Evolutionary conservation across 2,329 filamentous ascomycete species (phyloP), one percentile per base, ranked within the genome.

Genomic region (Fusarium palustre): DNA sequence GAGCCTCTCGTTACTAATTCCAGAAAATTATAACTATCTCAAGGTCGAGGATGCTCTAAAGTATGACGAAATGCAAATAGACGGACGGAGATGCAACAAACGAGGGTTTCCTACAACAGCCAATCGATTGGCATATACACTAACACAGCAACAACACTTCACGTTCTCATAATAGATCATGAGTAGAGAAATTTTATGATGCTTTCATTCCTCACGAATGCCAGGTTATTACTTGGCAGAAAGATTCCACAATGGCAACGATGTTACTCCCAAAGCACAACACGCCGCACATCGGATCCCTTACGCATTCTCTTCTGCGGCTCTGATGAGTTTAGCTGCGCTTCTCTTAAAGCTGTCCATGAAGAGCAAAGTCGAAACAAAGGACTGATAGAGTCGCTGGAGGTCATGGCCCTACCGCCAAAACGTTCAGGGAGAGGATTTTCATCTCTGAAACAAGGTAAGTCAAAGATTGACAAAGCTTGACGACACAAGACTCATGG

Each of bases 301-400:
- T 84, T 99, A 33, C 87, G 90, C 34, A 93, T 99, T 55, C 86
- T 99, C 6, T 99, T 97, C 81, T 98, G 94, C 80, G 96, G 96
- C 67, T 96, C 95, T 5, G 96, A 99, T 79, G 85, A 90, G 4
- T 97, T 98, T 80, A 97, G 95, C 81, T 91, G 91, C 74, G 87
- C 86, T 54, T 93, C 93, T 2, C 83, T 99, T 50, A 82, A 82
- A 61, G 91, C 92, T 8, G 81, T 99, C 34, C 79, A 91, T 72
- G 75, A 81, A 7, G 91, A 93, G 75, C 85, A 89, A 54, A 64
- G 78, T 28, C 75, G 74, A 55, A 84, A 85, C 58, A 84, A 81
- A 9, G 80, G 80, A 20, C 81, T 88, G 13, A 89, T 97, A 56
- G 84, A 85, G 59, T 93, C 92, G 7, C 91, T 99, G 68, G 91